phyloP scores from a whole-genome alignment of 2,329 filamentous ascomycete species.

The Zymoseptoria crescenta region DNA sequence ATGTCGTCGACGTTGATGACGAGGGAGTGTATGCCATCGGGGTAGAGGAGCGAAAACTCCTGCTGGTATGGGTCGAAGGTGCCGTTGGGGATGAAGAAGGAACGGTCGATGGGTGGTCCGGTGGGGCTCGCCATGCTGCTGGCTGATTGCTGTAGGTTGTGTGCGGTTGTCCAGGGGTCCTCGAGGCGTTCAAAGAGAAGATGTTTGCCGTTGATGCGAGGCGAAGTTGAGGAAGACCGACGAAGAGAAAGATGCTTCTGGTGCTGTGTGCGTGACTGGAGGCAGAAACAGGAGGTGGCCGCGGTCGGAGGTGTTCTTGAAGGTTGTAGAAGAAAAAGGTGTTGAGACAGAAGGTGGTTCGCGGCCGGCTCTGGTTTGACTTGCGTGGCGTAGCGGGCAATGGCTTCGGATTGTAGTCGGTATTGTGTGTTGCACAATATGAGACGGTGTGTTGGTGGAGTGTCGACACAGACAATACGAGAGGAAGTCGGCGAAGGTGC shows the following conservation, averaged over 20 bases:
- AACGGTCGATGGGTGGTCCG: neutral
- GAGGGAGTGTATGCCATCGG: slow-evolving; percentile 38
- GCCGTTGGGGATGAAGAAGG: slow-evolving; percentile 7
- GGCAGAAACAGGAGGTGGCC: neutral
- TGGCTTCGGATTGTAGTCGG: neutral
- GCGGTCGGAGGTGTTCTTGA: neutral
- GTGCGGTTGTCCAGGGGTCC: slow-evolving; percentile 1
- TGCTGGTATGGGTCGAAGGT: slow-evolving; percentile 48
- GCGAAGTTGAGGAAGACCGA: slow-evolving; percentile 1
- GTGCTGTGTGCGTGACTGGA: neutral
- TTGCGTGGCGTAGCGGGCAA: neutral
- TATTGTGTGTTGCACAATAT: too few species aligned
- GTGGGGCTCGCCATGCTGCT: slow-evolving; percentile 2
- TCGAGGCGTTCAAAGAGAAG: slow-evolving; percentile 1
- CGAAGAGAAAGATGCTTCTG: neutral
- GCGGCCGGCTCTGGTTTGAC: neutral
- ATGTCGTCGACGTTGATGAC: slow-evolving; percentile 37
- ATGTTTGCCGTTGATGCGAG: slow-evolving; percentile 10
- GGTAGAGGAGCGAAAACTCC: slow-evolving; percentile 39
- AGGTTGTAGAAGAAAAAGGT: neutral
- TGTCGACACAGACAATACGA: too few species aligned
- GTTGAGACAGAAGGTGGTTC: neutral
- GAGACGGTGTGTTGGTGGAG: too few species aligned
- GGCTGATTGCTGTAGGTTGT: slow-evolving; percentile 8
- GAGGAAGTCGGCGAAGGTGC: neutral